These are phyloP conservation scores for Colletotrichum spaethianum DNA, from an alignment of 2,329 filamentous ascomycete species.

Conservation along the genomic window DNA sequence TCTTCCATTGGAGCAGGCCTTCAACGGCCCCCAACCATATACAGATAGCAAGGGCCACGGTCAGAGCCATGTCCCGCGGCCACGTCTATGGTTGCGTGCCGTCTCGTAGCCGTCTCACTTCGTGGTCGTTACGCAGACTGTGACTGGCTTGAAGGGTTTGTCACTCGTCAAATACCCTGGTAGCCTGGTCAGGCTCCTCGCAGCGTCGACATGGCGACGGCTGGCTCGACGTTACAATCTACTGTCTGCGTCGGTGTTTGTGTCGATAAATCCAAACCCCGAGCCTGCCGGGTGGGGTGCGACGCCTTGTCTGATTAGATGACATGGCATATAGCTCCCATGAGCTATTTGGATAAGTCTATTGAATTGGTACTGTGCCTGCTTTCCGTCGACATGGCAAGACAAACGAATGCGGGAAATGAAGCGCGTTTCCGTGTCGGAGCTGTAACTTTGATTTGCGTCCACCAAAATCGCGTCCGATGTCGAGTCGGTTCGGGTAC, in stretches of 20 bases:
- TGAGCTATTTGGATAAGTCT: not conserved
- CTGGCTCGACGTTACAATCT: not conserved
- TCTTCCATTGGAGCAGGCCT: not conserved
- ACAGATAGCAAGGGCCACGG: not conserved
- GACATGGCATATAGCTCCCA: not conserved
- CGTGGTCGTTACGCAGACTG: not conserved
- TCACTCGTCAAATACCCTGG: not conserved
- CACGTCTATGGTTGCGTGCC: not conserved
- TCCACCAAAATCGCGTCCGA: not conserved
- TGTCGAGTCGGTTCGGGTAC: conserved; percentile 19
- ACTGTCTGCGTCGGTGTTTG: conserved; percentile 5
- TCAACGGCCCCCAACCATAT: not conserved
- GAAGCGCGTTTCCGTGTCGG: not conserved
- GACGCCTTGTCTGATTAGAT: not conserved
- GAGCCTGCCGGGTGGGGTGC: not conserved
- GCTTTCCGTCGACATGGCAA: not conserved
- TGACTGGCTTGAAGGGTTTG: not conserved
- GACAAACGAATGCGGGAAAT: not conserved
- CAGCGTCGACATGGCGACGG: not conserved
- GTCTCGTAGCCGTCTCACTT: not conserved
- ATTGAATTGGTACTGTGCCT: not conserved
- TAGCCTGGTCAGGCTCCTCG: not conserved
- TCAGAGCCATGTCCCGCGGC: not conserved
- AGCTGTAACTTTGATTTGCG: not conserved
- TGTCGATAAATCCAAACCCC: conserved; percentile 4